Base-by-base conservation (phyloP, 2,329 filamentous ascomycete genomes). In the Aureobasidium sp. region DNA sequence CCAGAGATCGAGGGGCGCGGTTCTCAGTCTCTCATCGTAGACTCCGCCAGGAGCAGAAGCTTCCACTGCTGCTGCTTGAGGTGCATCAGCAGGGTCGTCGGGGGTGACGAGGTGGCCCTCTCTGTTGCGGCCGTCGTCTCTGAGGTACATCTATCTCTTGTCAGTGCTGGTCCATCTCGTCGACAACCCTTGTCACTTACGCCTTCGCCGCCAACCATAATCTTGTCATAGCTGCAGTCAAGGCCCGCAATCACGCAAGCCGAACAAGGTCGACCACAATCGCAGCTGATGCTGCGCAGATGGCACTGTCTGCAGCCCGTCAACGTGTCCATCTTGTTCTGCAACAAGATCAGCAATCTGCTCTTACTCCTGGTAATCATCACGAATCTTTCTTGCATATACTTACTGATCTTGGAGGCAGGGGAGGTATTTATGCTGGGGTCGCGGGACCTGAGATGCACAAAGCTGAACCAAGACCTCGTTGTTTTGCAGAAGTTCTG, bases 291-390 rank as follows among this genome's bases (percentile, higher is more conserved):
- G 29, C 33, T 22, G 49, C 35, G 33, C n/a, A 52, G 14, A 5
- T 52, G 33, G 33, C 49, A 52, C 5, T 52, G 17, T 9, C 31
- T 37, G 49, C 49, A 52, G 14, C 48, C 37, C n/a, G 9, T 8
- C 19, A 52, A 12, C 3, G 12, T 4, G 8, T 5, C 19, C 49
- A 52, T 52, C 19, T 39, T 52, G 19, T 42, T 12, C 31, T 37
- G 37, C 22, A 8, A 1, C 2, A 29, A 17, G 0, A 35, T 54
- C 19, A 54, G 50, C n/a, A 37, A 12, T 22, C 15, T 54, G 24
- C 24, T 54, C 17, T 42, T 54, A 35, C 50, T 54, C 24, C 50
- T 54, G 50, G 50, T 54, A 6, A 54, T 54, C 50, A 42, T 54
- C 12, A 27, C 19, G 1, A 14, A 27, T 27, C 15, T 2, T n/a